phyloP scores from a whole-genome alignment of 2,329 filamentous ascomycete species.

The Iodosphaeria phyllophila region DNA sequence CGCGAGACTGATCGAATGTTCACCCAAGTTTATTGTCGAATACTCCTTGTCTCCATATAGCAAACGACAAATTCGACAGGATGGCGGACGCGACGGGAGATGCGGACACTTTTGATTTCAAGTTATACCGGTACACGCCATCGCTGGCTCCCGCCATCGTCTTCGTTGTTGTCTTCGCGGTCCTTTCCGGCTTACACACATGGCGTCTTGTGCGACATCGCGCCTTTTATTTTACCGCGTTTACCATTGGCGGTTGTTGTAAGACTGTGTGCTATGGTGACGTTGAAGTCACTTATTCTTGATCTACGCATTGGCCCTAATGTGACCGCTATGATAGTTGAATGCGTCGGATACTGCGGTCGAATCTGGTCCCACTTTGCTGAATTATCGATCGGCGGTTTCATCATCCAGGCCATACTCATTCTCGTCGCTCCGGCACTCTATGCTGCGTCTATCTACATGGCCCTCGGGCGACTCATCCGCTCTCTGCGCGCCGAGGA shows the following conservation, averaged over 20 bases:
- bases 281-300: not conserved
- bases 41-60: too few relatives aligned
- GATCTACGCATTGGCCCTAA: too few relatives aligned
- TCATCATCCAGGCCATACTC: conserved; percentile 16
- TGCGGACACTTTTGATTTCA: conserved; percentile 5
- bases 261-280: not conserved
- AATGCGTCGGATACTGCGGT: conserved; percentile 17
- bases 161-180: conserved; percentile 4
- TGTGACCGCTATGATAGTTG: conserved; percentile 15
- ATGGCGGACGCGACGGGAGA: not conserved
- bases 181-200: conserved; percentile 4
- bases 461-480: conserved; percentile 16
- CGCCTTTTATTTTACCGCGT: conserved; percentile 6
- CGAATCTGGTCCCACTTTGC: conserved; percentile 9
- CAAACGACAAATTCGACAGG: too few relatives aligned
- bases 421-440: conserved; percentile 19
- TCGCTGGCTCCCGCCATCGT: conserved; percentile 6
- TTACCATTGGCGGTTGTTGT: conserved; percentile 6
- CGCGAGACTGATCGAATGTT: too few relatives aligned
- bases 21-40: too few relatives aligned
- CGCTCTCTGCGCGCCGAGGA: conserved; percentile 16
- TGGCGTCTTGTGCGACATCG: conserved; percentile 2
- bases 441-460: conserved; percentile 11
- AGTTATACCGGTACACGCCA: conserved; percentile 6
- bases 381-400: conserved; percentile 9